These are phyloP conservation scores for Priceomyces fermenticarens DNA, from an alignment of 805 yeast genomes.

Conservation along the genomic window DNA sequence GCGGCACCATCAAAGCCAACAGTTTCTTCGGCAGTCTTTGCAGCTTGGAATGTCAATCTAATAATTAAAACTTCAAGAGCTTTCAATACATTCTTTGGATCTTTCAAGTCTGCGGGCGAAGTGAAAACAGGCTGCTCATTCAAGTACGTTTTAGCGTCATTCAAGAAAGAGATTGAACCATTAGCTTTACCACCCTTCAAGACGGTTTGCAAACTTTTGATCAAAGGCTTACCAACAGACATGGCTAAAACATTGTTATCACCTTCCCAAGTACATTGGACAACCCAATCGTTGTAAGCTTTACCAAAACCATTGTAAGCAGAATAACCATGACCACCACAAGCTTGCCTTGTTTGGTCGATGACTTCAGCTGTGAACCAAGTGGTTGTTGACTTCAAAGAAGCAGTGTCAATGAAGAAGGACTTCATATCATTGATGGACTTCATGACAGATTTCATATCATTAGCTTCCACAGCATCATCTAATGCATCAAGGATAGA, in stretches of 20 bases:
- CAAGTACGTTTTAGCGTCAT: conserved; percentile 18
- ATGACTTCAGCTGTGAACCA: conserved; percentile 43
- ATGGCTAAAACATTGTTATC: conserved; percentile 44
- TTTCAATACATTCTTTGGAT: conserved; percentile 27
- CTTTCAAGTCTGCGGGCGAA: conserved; percentile 22
- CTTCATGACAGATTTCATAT: conserved; percentile 26
- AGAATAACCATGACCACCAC: conserved; percentile 49
- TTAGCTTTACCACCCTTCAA: conserved; percentile 28
- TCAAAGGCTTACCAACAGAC: conserved; percentile 39
- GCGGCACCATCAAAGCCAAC: conserved; percentile 36
- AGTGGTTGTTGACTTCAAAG: conserved; percentile 42
- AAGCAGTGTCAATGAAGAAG: conserved; percentile 43
- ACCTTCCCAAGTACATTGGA: conserved; percentile 50
- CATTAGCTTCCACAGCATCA: conserved; percentile 31
- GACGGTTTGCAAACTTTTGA: conserved; percentile 28
- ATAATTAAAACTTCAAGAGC: conserved; percentile 42
- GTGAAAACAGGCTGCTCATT: conserved; percentile 30
- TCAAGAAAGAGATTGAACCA: conserved; percentile 35
- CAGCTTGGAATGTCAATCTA: conserved; percentile 29
- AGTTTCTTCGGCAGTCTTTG: conserved; percentile 22
- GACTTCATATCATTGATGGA: conserved; percentile 39
- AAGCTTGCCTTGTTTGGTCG: conserved; percentile 42
- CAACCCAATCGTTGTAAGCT: conserved; percentile 45
- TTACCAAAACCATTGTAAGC: conserved; percentile 45
- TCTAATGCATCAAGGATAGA: conserved; percentile 32